phyloP scores from a whole-genome alignment of 176 grass and related monocot genomes.

The Rhynchospora tenuis region DNA sequence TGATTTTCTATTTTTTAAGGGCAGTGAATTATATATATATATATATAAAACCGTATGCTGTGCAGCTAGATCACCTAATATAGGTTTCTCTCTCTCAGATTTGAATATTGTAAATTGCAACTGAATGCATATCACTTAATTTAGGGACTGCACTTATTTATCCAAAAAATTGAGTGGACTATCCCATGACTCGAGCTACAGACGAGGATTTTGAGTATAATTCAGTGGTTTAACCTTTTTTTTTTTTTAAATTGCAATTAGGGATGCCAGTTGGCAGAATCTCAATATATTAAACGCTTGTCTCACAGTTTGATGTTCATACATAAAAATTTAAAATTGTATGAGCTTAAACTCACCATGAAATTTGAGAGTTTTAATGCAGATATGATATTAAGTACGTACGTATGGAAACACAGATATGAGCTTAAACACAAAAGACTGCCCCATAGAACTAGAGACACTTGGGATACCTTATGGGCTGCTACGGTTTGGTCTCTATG shows the following conservation, averaged over 20 bases:
- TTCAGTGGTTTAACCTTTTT: not conserved
- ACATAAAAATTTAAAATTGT: not conserved
- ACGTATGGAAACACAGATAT: no score
- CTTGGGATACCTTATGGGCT: no score
- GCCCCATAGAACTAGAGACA: no score
- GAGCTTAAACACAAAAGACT: no score
- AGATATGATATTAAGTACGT: not conserved
- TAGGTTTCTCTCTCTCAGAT: not conserved
- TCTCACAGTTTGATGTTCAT: not conserved
- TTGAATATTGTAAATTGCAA: not conserved
- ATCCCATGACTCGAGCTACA: not conserved
- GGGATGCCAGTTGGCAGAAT: not conserved
- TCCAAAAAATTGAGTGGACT: slow-evolving; percentile 5
- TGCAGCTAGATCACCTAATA: not conserved
- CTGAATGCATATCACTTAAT: not conserved
- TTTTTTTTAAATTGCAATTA: not conserved
- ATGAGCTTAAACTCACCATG: no score
- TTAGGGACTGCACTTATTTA: not conserved
- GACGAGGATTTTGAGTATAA: not conserved
- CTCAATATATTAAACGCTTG: not conserved
- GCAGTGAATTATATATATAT: no score
- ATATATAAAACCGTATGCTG: not conserved
- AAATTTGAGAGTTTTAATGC: not conserved
- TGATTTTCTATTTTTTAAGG: no score
- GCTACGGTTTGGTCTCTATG: no score